Percentiles rank a stretch among this genome's conserved stretches.
Conservation (phyloP, 2,329 filamentous ascomycete genomes). For the Colletotrichum lentis region DNA sequence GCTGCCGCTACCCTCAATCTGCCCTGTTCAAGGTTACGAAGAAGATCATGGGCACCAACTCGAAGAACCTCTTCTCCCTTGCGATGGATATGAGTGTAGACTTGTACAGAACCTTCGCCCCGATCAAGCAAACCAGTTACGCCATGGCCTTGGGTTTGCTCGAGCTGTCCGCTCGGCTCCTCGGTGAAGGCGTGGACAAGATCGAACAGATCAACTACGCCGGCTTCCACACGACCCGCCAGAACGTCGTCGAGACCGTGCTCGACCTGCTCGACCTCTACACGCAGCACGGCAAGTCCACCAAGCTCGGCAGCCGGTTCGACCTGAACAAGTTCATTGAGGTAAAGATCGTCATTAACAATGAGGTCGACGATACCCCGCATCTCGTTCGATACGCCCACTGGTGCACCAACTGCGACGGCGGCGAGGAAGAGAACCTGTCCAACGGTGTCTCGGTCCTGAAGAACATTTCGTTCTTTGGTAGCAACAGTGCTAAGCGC, state of each 20-base stretch:
- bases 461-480: conserved; percentile 50
- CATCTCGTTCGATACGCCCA: conserved; percentile 70
- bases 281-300: conserved; percentile 79
- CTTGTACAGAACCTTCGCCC: conserved; percentile 90
- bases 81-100: conserved; percentile 88
- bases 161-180: conserved; percentile 79
- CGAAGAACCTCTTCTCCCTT: conserved; percentile 67
- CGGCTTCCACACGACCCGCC: conserved; percentile 57
- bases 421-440: conserved; percentile 48
- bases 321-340: conserved; percentile 82
- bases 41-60: conserved; percentile 57
- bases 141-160: conserved; percentile 84
- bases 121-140: conserved; percentile 87
- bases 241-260: conserved; percentile 75
- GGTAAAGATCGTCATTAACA: conserved; percentile 86
- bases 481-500: conserved; percentile 51
- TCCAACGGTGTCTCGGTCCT: conserved; percentile 51
- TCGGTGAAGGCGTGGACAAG: conserved; percentile 61
- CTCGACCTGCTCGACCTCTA: conserved; percentile 93
- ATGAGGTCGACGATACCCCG: conserved; percentile 73
- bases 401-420: conserved; percentile 63
- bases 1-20: conserved; percentile 86
- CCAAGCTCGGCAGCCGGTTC: conserved; percentile 76
- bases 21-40: conserved; percentile 81
- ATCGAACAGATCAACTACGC: conserved; percentile 60